A percentile compares a stretch with the other conserved stretches of the same genome.
These are phyloP conservation scores for Solanum pinnatisectum DNA, from an alignment of 257 asterid species.

Conservation along the genomic window DNA sequence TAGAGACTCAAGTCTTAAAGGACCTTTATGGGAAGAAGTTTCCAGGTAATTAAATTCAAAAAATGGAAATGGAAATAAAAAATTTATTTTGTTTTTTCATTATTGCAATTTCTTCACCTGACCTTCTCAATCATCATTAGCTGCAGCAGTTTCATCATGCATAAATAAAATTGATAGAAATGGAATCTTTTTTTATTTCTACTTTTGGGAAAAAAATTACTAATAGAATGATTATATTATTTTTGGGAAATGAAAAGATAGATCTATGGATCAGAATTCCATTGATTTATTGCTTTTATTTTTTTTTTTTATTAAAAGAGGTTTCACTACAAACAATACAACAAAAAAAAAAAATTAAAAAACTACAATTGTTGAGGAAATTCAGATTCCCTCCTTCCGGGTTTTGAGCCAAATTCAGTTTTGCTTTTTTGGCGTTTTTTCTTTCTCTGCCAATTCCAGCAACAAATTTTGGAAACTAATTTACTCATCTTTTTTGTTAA, in stretches of 20 bases:
- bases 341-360: neutral
- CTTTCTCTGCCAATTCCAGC: conserved; percentile 32
- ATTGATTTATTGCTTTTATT: conserved; percentile 9
- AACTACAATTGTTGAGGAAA: conserved; percentile 18
- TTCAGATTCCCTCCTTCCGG: conserved; percentile 20
- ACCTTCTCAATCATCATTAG: neutral
- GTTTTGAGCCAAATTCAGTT: conserved; percentile 30
- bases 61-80: neutral
- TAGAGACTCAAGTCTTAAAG: conserved; percentile 81
- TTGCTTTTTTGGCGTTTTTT: conserved; percentile 37
- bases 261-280: conserved; percentile 26
- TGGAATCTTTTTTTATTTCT: neutral
- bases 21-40: conserved; percentile 97
- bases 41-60: conserved; percentile 44
- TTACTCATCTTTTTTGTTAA: neutral
- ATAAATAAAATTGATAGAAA: neutral
- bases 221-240: neutral
- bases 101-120: neutral
- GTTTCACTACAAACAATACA: conserved; percentile 38
- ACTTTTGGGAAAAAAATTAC: neutral
- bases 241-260: conserved; percentile 1
- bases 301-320: conserved; percentile 4
- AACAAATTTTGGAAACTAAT: neutral
- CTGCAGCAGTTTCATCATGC: neutral
- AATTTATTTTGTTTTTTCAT: neutral